These are phyloP conservation scores for Sphaerobolus stellatus DNA, from an alignment of 1,284 basidiomycete genomes.

Conservation along the genomic window DNA sequence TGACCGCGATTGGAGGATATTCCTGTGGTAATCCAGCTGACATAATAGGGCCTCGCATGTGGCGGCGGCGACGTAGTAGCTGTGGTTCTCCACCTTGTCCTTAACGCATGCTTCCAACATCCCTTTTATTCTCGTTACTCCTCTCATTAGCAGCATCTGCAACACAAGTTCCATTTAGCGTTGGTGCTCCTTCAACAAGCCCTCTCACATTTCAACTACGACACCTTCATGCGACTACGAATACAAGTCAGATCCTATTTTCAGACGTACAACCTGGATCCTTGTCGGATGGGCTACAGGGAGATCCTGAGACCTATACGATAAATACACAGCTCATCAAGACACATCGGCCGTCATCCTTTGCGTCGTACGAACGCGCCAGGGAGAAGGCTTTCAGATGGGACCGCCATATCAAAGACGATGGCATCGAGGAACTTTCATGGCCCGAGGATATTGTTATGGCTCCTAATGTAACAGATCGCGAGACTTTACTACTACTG, in stretches of 20 bases:
- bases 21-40: no score
- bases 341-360: conserved; percentile 52
- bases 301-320: conserved; percentile 26
- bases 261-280: conserved; percentile 41
- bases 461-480: conserved; percentile 73
- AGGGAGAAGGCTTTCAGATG: not conserved
- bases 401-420: not conserved
- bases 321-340: conserved; percentile 41
- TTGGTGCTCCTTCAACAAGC: not conserved
- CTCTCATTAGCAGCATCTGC: not conserved
- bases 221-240: conserved; percentile 62
- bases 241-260: conserved; percentile 57
- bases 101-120: no score
- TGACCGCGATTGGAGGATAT: no score
- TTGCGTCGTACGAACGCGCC: conserved; percentile 35
- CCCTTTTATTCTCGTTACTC: not conserved
- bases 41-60: no score
- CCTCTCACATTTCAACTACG: conserved; percentile 54
- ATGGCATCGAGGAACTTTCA: conserved; percentile 43
- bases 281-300: not conserved
- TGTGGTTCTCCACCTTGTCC: no score
- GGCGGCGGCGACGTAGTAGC: no score
- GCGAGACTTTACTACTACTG: conserved; percentile 76
- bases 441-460: conserved; percentile 65
- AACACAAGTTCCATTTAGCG: not conserved